A percentile compares a stretch with the other conserved stretches of the same genome.
Conservation (phyloP, 2,329 filamentous ascomycete species). For the Botrytis squamosa region DNA sequence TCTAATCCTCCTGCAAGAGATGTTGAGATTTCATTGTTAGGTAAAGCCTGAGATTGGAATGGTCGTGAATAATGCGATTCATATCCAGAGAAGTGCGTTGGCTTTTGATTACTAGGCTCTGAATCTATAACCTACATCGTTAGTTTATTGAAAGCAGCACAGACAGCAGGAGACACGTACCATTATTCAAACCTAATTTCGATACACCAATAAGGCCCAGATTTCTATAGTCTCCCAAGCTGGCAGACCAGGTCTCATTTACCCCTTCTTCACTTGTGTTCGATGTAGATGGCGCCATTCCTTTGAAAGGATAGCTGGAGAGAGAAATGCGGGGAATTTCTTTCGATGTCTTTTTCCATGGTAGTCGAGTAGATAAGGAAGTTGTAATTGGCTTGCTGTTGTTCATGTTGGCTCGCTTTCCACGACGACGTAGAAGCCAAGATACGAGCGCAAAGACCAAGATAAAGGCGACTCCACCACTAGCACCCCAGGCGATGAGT, state of each 20-base stretch:
- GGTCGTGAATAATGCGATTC: neutral
- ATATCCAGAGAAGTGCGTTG: neutral
- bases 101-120: neutral
- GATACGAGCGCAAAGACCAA: neutral
- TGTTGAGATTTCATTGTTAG: neutral
- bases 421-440: neutral
- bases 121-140: neutral
- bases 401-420: neutral
- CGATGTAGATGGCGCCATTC: neutral
- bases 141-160: neutral
- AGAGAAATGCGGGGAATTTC: neutral
- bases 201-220: neutral
- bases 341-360: neutral
- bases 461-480: neutral
- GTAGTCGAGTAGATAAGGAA: neutral
- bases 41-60: neutral
- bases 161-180: neutral
- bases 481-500: neutral
- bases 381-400: neutral
- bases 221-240: neutral
- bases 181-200: neutral
- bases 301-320: neutral
- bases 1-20: neutral
- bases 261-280: neutral
- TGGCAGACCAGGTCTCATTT: neutral